phyloP scores from a whole-genome alignment of 192 early-diverging fungal species.

The Spizellomyces punctatus region DNA sequence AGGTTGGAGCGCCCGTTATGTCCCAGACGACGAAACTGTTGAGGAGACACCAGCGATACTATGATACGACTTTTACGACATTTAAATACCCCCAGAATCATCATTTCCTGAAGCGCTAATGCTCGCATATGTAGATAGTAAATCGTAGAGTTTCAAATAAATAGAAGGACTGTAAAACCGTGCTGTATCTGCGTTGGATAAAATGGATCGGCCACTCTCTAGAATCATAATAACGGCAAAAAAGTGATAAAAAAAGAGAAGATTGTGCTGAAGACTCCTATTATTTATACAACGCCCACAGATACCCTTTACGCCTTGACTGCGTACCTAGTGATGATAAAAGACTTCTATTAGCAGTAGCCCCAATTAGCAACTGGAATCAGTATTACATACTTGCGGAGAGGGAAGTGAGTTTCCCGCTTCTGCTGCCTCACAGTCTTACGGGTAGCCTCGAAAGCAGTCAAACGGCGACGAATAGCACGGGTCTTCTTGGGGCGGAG shows the following conservation, averaged over 20 bases:
- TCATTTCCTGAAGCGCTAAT: too few relatives aligned
- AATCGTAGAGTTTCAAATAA: too few relatives aligned
- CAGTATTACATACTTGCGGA: constrained; percentile 75
- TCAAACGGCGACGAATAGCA: constrained; percentile 94
- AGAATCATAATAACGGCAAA: too few relatives aligned
- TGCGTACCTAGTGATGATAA: constrained; percentile 42
- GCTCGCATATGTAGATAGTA: too few relatives aligned
- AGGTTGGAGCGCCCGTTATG: constrained; percentile 31
- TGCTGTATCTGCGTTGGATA: too few relatives aligned
- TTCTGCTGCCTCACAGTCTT: constrained; percentile 91
- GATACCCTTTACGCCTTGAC: constrained; percentile 47
- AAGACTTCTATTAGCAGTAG: neutral
- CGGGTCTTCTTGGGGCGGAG: constrained; percentile 99
- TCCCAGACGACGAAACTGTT: neutral
- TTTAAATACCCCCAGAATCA: too few relatives aligned
- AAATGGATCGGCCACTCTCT: too few relatives aligned
- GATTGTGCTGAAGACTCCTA: too few relatives aligned
- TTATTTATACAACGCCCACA: neutral
- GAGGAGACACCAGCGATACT: too few relatives aligned
- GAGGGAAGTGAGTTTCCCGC: constrained; percentile 87
- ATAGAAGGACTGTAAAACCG: too few relatives aligned
- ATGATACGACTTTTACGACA: too few relatives aligned
- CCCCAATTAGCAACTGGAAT: neutral
- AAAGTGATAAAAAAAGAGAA: too few relatives aligned
- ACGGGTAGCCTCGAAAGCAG: constrained; percentile 72